Evolutionary conservation across 2,329 filamentous ascomycete genomes (phyloP).

Genomic region (Xylaria sp.): DNA sequence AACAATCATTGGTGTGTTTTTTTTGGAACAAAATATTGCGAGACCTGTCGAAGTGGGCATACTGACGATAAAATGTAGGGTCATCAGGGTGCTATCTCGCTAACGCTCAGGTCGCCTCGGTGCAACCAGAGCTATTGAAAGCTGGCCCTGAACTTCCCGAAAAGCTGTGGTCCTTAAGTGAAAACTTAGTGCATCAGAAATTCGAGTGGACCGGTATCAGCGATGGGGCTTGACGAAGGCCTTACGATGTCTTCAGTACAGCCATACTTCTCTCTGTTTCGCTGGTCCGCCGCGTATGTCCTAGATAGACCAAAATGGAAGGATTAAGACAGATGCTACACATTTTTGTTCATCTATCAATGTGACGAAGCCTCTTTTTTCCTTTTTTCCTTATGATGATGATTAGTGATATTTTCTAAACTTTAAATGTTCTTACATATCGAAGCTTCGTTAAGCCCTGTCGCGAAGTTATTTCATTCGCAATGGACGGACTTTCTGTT

Average conservation of each 20-base stretch:
- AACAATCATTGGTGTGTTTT: constrained; percentile 9
- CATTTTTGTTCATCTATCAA: too few species aligned
- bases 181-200: not conserved
- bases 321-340: too few species aligned
- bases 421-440: too few species aligned
- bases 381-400: too few species aligned
- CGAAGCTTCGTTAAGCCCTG: too few species aligned
- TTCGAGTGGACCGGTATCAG: not conserved
- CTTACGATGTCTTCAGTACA: not conserved
- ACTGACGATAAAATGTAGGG: not conserved
- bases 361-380: too few species aligned
- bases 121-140: not conserved
- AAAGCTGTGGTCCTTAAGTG: not conserved
- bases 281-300: too few species aligned
- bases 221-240: not conserved
- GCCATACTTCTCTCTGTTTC: not conserved
- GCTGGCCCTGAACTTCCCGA: not conserved
- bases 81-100: not conserved
- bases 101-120: not conserved
- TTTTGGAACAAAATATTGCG: not conserved
- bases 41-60: not conserved
- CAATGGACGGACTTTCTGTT: too few species aligned
- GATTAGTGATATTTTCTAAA: too few species aligned
- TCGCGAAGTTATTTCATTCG: too few species aligned
- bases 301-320: too few species aligned